Percentiles rank a stretch among this genome's conserved stretches.
Conservation (phyloP, 805 yeast genomes). For the Pichia pseudocactophila region DNA sequence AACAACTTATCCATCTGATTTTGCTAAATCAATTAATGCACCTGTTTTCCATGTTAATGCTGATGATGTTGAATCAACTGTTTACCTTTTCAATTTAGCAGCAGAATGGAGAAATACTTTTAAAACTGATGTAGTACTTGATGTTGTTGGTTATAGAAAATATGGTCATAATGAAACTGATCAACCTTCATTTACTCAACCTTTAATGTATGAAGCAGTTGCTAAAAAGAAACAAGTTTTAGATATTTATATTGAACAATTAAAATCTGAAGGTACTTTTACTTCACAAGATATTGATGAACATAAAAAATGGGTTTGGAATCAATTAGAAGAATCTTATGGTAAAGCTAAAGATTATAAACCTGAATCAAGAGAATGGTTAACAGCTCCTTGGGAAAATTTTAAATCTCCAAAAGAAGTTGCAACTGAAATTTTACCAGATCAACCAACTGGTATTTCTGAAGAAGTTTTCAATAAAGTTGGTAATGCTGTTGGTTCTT, state of each 20-base stretch:
- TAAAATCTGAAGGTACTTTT: conserved; percentile 81
- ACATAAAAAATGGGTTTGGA: conserved; percentile 98
- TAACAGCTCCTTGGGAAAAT: conserved; percentile 97
- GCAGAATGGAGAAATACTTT: conserved; percentile 97
- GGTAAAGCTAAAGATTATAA: conserved; percentile 78
- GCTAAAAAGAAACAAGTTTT: conserved; percentile 84
- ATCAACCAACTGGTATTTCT: conserved; percentile 87
- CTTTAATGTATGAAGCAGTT: conserved; percentile 89
- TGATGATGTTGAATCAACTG: conserved; percentile 91
- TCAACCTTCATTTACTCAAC: conserved; percentile 98
- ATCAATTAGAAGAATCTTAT: conserved; percentile 82
- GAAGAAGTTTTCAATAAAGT: conserved; percentile 63
- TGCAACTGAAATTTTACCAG: conserved; percentile 92
- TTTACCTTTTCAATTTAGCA: conserved; percentile 88
- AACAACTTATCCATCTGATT: conserved; percentile 95
- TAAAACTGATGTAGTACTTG: conserved; percentile 94
- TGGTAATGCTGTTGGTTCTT: conserved; percentile 69
- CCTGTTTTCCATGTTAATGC: conserved; percentile 99
- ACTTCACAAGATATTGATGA: conserved; percentile 84
- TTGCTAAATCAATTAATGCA: conserved; percentile 93
- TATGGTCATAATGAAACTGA: conserved; percentile 99
- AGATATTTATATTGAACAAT: conserved; percentile 73
- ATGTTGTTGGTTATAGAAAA: conserved; percentile 96
- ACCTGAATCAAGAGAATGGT: conserved; percentile 94
- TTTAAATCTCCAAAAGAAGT: conserved; percentile 96